Evolutionary conservation across 2,329 filamentous ascomycete genomes (phyloP).

Genomic region (Bretziella fagacearum): DNA sequence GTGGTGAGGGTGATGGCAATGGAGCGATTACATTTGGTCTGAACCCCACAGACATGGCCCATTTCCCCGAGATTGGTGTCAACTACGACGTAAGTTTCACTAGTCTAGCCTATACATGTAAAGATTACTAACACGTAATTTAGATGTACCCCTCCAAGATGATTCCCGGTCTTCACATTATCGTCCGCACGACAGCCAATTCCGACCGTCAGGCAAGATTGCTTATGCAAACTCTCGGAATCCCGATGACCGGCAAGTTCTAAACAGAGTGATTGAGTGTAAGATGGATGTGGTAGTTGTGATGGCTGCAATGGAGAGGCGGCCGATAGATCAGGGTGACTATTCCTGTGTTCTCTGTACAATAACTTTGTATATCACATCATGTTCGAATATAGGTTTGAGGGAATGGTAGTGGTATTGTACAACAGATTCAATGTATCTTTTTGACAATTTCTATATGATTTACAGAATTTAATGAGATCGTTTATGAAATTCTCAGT

Average conservation of each 20-base stretch:
- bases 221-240: conserved; percentile 49
- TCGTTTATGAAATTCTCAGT: neutral
- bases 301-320: neutral
- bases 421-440: conserved; percentile 6
- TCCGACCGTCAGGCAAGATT: conserved; percentile 74
- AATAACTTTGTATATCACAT: conserved; percentile 13
- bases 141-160: conserved; percentile 48
- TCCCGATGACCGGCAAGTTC: conserved; percentile 22
- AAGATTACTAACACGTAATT: conserved; percentile 13
- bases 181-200: conserved; percentile 66
- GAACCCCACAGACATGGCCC: conserved; percentile 52
- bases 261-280: neutral
- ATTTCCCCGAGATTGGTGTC: conserved; percentile 87
- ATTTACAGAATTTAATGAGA: neutral
- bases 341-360: neutral
- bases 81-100: conserved; percentile 68
- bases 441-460: no score
- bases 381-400: conserved; percentile 4
- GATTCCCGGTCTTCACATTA: conserved; percentile 74
- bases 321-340: neutral
- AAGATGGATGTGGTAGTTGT: neutral
- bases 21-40: conserved; percentile 82
- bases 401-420: neutral
- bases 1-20: conserved; percentile 58
- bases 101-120: neutral